Evolutionary conservation across 257 asterid species (phyloP).

Genomic region (Gynochthodes officinalis): DNA sequence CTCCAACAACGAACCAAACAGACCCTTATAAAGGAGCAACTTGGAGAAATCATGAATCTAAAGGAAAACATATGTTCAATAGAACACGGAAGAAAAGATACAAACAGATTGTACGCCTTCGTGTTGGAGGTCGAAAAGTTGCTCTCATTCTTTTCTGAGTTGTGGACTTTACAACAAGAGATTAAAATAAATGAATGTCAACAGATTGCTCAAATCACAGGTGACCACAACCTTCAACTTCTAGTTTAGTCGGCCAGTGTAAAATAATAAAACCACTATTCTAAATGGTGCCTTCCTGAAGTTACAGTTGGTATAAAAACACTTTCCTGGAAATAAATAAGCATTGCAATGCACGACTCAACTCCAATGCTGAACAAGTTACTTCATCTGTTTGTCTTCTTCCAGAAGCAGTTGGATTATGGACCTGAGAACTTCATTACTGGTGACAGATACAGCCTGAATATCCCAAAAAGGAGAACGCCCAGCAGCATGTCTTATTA

Average conservation of each 20-base stretch:
- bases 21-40: too few relatives aligned
- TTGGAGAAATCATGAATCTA: too few relatives aligned
- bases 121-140: too few relatives aligned
- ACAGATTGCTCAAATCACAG: background rate
- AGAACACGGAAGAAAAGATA: too few relatives aligned
- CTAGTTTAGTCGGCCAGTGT: background rate
- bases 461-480: slow-evolving; percentile 7
- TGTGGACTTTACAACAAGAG: too few relatives aligned
- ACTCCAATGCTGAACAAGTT: background rate
- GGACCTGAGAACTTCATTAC: slow-evolving; percentile 73
- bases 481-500: background rate
- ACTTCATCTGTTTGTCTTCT: slow-evolving; percentile 66
- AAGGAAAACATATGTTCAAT: too few relatives aligned
- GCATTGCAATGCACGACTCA: background rate
- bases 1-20: too few relatives aligned
- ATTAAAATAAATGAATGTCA: too few relatives aligned
- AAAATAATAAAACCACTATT: background rate
- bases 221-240: background rate
- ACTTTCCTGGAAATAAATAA: background rate
- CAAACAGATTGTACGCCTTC: too few relatives aligned
- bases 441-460: slow-evolving; percentile 37
- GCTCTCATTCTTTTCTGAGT: too few relatives aligned
- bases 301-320: background rate
- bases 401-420: slow-evolving; percentile 79
- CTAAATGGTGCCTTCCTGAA: background rate